Evolutionary conservation across 495 filamentous ascomycete genomes (phyloP).

Genomic region (Polyplosphaeria fusca): DNA sequence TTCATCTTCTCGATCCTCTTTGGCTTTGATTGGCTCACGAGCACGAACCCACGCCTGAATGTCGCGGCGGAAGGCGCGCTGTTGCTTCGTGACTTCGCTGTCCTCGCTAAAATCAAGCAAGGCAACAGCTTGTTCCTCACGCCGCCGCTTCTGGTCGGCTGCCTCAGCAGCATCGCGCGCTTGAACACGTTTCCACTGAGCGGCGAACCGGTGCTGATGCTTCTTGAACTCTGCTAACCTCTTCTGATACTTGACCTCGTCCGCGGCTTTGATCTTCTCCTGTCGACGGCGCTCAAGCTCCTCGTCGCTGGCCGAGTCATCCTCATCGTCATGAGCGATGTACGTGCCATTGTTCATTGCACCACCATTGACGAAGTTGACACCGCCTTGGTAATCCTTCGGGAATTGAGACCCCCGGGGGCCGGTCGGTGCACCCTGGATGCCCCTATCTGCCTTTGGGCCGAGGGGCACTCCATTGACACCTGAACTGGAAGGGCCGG

Average conservation of each 20-base stretch:
- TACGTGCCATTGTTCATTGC: conserved; percentile 54
- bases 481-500: conserved; percentile 62
- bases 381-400: conserved; percentile 74
- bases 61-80: conserved; percentile 81
- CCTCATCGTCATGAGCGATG: conserved; percentile 73
- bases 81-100: conserved; percentile 66
- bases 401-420: conserved; percentile 72
- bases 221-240: conserved; percentile 88
- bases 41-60: conserved; percentile 79
- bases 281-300: conserved; percentile 72
- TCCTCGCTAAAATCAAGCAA: conserved; percentile 89
- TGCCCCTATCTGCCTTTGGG: conserved; percentile 61
- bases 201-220: conserved; percentile 75
- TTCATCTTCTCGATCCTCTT: conserved; percentile 74
- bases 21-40: conserved; percentile 65
- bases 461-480: conserved; percentile 84
- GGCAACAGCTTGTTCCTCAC: conserved; percentile 68
- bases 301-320: conserved; percentile 81
- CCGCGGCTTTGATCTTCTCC: conserved; percentile 67
- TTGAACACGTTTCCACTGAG: conserved; percentile 78
- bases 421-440: conserved; percentile 76
- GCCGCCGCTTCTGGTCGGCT: conserved; percentile 48
- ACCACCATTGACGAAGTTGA: conserved; percentile 83
- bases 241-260: conserved; percentile 78
- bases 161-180: conserved; percentile 51